Conservation (phyloP, 768 basidiomycete species). For the Podaxis rugospora region DNA sequence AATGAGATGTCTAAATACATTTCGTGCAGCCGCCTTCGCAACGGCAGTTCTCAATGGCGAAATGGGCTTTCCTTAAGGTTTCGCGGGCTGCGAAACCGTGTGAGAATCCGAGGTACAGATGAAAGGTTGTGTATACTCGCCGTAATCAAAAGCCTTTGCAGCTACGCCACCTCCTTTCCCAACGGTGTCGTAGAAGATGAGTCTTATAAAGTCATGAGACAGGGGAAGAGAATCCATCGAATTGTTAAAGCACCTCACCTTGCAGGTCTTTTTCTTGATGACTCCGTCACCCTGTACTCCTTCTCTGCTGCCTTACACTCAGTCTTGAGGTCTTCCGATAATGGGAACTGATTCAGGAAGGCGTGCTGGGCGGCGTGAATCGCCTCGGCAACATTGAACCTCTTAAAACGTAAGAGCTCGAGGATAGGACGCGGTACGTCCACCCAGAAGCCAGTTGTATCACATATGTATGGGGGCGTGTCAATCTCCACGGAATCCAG, state of each 20-base stretch:
- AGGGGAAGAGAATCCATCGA: not conserved
- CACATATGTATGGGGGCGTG: constrained; percentile 71
- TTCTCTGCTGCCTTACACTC: constrained; percentile 83
- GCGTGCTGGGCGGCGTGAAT: constrained; percentile 88
- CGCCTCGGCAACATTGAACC: constrained; percentile 67
- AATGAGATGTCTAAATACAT: constrained; percentile 39
- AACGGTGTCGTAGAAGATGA: constrained; percentile 76
- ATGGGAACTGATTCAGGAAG: constrained; percentile 69
- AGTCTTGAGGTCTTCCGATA: constrained; percentile 67
- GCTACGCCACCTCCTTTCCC: constrained; percentile 71
- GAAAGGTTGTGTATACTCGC: constrained; percentile 29
- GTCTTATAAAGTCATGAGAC: constrained; percentile 30
- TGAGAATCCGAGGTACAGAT: not conserved
- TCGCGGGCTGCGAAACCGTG: constrained; percentile 39
- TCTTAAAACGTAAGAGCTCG: constrained; percentile 45
- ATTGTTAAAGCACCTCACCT: constrained; percentile 32
- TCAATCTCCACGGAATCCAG: constrained; percentile 77
- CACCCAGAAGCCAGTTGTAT: constrained; percentile 75
- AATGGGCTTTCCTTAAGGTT: constrained; percentile 55
- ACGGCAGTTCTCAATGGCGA: constrained; percentile 52
- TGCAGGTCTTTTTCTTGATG: constrained; percentile 63
- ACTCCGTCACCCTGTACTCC: constrained; percentile 52
- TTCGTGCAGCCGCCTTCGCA: constrained; percentile 68
- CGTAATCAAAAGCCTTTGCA: constrained; percentile 79
- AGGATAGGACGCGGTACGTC: constrained; percentile 60